Base-by-base conservation (phyloP, 2,329 filamentous ascomycete genomes). In the Nigrospora osmanthi region DNA sequence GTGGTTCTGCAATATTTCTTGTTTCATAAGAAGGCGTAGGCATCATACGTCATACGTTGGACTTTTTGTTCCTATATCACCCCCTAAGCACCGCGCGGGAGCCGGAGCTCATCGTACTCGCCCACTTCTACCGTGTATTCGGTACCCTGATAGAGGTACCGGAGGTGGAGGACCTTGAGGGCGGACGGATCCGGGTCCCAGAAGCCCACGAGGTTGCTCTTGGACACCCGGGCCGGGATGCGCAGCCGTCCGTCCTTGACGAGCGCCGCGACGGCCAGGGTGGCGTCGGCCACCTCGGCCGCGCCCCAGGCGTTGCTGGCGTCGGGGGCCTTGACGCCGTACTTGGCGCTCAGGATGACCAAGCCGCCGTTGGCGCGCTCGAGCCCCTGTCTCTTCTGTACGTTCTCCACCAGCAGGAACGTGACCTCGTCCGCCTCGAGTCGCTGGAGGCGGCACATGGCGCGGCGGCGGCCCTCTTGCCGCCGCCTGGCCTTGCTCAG, bases 331-430 rank as follows among this genome's bases (percentile, higher is more conserved):
- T 56, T 58, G 14, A 70, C 62, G 17, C 72, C 72, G 47, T 70
- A 75, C 52, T 69, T 73, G 44, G 72, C 73, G 46, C 65, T 68
- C 42, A 72, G 46, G n/a, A 76, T 66, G 12, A 73, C 66, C n/a
- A 76, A 62, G 1, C 68, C 68, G 19, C 66, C 63, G 4, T 57
- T 56, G 40, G 65, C 58, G 1, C 61, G 58, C 52, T 63, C 57
- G 11, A 45, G 47, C n/a, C 56, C 57, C 54, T 71, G 69, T 5
- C 61, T 58, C 1, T 58, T 58, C 39, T 66, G 62, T 9, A 73
- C 65, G 2, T 65, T 62, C 6, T 62, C 58, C 2, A 64, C 62
- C 33, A 75, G 62, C 35, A 73, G 55, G n/a, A 62, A 60, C 4
- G 66, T 64, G 34, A 73, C 54, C 48, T 69, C 64, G 48, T 73